Evolutionary conservation across 2,329 filamentous ascomycete species (phyloP).

Genomic region (Paramyrothecium roridum): DNA sequence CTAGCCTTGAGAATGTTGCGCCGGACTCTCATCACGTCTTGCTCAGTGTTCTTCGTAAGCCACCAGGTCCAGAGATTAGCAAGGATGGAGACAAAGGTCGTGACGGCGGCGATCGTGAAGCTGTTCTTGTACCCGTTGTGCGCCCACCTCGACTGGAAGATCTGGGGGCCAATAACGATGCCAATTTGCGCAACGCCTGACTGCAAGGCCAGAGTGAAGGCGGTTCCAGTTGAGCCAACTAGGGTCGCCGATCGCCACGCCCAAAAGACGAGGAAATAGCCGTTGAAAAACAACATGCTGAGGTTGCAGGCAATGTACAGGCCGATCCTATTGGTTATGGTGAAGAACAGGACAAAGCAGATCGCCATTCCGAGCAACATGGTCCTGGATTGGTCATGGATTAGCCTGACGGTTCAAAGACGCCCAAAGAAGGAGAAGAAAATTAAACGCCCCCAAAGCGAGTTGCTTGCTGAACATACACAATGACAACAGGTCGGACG

Average conservation of each 20-base stretch:
- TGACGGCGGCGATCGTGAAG: background rate
- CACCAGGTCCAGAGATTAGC: constrained; percentile 5
- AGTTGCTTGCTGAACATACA: constrained; percentile 34
- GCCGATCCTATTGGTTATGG: constrained; percentile 29
- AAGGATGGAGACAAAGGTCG: background rate
- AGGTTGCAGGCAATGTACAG: constrained; percentile 42
- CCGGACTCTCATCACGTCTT: constrained; percentile 5
- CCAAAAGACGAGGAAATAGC: constrained; percentile 44
- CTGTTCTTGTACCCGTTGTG: constrained; percentile 8
- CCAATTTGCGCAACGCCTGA: constrained; percentile 40
- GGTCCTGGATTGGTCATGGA: no score
- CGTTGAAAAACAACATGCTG: constrained; percentile 37
- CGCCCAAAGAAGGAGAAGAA: no score
- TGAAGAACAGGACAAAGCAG: constrained; percentile 40
- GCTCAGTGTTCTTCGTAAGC: constrained; percentile 4
- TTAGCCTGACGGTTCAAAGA: no score
- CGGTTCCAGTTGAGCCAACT: constrained; percentile 37
- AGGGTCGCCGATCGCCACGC: constrained; percentile 39
- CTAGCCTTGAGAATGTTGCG: no score
- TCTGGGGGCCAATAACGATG: constrained; percentile 40
- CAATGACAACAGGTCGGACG: constrained; percentile 6
- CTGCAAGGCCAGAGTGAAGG: constrained; percentile 40
- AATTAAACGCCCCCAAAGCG: no score
- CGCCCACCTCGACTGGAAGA: constrained; percentile 38
- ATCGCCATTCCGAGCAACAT: constrained; percentile 15